A percentile compares a stretch with the other conserved stretches of the same genome.
These are phyloP conservation scores for Lagenaria siceraria DNA, from an alignment of 306 rosid species.

Conservation along the genomic window DNA sequence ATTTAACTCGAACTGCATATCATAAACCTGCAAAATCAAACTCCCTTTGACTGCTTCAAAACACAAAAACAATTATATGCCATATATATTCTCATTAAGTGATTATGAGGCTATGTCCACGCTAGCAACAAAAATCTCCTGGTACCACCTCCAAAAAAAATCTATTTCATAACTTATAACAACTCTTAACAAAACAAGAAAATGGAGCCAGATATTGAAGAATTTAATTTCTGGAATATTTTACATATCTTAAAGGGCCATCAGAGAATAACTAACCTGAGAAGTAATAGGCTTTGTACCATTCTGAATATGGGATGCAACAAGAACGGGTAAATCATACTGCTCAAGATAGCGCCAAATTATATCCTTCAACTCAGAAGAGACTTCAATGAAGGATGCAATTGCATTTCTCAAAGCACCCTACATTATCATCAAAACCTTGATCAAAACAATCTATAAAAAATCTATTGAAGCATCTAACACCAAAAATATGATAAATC, in stretches of 20 bases:
- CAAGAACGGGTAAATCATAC: slow-evolving; percentile 94
- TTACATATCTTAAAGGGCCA: not conserved
- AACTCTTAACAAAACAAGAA: not conserved
- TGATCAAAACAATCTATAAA: slow-evolving; percentile 14
- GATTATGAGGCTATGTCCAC: not conserved
- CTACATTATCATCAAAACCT: slow-evolving; percentile 23
- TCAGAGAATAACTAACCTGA: slow-evolving; percentile 42
- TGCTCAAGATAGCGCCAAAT: slow-evolving; percentile 93
- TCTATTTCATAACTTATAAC: not conserved
- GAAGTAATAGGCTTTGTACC: slow-evolving; percentile 45
- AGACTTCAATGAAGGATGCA: slow-evolving; percentile 57
- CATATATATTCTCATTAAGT: not conserved
- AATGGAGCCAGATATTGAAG: no score
- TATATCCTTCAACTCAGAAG: slow-evolving; percentile 61
- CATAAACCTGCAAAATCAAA: slow-evolving; percentile 64
- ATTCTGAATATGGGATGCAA: slow-evolving; percentile 54
- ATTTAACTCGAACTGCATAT: slow-evolving; percentile 90
- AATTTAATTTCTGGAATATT: not conserved
- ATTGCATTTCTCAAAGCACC: slow-evolving; percentile 92
- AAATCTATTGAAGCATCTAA: slow-evolving; percentile 13
- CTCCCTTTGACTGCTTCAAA: not conserved
- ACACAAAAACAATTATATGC: not conserved
- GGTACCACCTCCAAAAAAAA: not conserved
- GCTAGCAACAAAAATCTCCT: not conserved
- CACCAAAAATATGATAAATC: slow-evolving; percentile 14